Percentiles rank a stretch among this genome's conserved stretches.
Conservation (phyloP, 257 asterid species). For the Catharanthus roseus region DNA sequence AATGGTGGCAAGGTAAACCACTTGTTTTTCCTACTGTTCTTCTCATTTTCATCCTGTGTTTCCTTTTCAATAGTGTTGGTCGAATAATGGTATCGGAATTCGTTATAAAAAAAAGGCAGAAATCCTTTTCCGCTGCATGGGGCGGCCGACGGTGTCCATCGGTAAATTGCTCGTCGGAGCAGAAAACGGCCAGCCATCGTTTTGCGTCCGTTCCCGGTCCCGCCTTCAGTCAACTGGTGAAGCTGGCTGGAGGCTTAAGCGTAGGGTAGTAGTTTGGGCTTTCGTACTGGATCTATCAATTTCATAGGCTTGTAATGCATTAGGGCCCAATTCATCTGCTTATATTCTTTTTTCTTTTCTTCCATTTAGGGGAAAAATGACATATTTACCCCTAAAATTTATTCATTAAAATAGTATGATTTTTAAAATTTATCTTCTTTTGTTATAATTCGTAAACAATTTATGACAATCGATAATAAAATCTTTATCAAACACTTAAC, state of each 20-base stretch:
- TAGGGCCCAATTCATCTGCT: no score
- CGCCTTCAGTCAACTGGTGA: background rate
- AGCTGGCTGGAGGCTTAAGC: background rate
- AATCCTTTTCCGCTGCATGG: slow-evolving; percentile 5
- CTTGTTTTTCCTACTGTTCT: slow-evolving; percentile 23
- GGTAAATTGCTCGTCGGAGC: slow-evolving; percentile 41
- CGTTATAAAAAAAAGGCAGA: background rate
- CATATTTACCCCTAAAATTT: no score
- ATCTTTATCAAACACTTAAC: no score
- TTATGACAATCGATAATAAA: no score
- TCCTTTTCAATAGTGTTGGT: slow-evolving; percentile 24
- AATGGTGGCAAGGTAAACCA: slow-evolving; percentile 74
- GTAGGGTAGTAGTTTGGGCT: background rate
- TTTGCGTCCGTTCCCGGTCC: slow-evolving; percentile 24
- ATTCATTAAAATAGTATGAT: no score
- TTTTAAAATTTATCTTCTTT: no score
- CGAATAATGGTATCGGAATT: slow-evolving; percentile 22
- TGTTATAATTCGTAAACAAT: no score
- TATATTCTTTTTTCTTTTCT: no score
- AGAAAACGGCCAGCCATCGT: slow-evolving; percentile 40
- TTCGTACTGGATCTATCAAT: background rate
- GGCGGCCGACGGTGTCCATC: slow-evolving; percentile 29
- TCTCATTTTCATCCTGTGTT: slow-evolving; percentile 17
- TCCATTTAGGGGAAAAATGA: no score
- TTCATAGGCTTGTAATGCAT: no score